Evolutionary conservation across 257 asterid genomes (phyloP).

Genomic region (Solanum appendiculatum): DNA sequence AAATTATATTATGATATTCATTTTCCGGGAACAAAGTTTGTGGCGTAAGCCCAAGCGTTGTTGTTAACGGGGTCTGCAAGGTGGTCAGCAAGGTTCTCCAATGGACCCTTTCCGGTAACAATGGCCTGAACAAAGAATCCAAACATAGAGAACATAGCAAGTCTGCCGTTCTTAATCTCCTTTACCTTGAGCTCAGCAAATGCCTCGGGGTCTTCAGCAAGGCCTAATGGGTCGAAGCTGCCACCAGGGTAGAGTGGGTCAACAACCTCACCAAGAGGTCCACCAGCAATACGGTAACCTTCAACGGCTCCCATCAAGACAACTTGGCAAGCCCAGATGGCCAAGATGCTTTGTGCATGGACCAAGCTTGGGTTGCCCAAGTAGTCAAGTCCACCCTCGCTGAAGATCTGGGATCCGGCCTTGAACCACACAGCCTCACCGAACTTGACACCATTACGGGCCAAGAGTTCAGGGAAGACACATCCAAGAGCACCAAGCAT

Average conservation of each 20-base stretch:
- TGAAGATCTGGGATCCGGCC: not conserved
- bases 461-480: constrained; percentile 1
- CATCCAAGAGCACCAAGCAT: not conserved
- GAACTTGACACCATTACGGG: not conserved
- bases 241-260: not conserved
- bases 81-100: constrained; percentile 64
- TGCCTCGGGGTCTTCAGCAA: not conserved
- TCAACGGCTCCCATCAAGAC: not conserved
- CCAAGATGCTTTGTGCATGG: not conserved
- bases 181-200: not conserved
- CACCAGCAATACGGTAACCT: not conserved
- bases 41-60: not conserved
- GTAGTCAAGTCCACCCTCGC: not conserved
- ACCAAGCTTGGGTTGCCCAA: not conserved
- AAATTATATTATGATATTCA: not conserved
- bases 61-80: constrained; percentile 41
- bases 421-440: not conserved
- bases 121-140: constrained; percentile 64
- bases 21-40: not conserved
- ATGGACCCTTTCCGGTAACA: constrained; percentile 56
- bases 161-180: not conserved
- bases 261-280: not conserved
- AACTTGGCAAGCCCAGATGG: not conserved
- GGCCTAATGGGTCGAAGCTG: not conserved
- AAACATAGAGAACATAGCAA: constrained; percentile 1